phyloP scores from a whole-genome alignment of 1,139 yeast genomes.

The Blastobotrys buckinghamii region DNA sequence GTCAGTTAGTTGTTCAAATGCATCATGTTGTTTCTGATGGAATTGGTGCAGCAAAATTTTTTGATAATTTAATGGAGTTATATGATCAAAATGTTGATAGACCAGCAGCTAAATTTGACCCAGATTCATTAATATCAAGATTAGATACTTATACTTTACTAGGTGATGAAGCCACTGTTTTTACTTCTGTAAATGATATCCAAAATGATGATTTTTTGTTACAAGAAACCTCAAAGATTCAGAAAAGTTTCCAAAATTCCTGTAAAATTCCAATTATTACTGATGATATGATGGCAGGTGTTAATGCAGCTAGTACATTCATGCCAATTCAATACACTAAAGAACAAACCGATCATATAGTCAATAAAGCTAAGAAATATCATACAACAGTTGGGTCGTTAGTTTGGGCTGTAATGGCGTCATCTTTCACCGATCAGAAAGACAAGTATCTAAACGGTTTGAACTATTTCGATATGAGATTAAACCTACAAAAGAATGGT shows the following conservation, averaged over 20 bases:
- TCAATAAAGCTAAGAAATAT: background rate
- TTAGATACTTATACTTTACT: no score
- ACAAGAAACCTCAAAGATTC: background rate
- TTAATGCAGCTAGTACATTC: background rate
- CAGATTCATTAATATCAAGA: background rate
- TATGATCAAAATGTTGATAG: background rate
- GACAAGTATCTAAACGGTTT: background rate
- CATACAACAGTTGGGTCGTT: background rate
- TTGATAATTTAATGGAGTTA: background rate
- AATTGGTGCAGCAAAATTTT: background rate
- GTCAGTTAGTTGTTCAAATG: background rate
- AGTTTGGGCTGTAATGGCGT: background rate
- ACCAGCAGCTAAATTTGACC: background rate
- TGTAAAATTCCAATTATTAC: no score
- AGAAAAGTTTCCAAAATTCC: background rate
- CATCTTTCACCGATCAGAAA: background rate
- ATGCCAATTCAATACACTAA: background rate
- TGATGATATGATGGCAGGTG: background rate
- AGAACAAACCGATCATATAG: background rate
- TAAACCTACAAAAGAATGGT: background rate
- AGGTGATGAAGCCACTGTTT: no score
- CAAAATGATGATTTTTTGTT: no score
- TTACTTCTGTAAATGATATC: no score
- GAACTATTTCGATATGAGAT: no score
- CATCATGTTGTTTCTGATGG: background rate